phyloP scores from a whole-genome alignment of 371 early-diverging fungal genomes.

The Mortierella sp. region DNA sequence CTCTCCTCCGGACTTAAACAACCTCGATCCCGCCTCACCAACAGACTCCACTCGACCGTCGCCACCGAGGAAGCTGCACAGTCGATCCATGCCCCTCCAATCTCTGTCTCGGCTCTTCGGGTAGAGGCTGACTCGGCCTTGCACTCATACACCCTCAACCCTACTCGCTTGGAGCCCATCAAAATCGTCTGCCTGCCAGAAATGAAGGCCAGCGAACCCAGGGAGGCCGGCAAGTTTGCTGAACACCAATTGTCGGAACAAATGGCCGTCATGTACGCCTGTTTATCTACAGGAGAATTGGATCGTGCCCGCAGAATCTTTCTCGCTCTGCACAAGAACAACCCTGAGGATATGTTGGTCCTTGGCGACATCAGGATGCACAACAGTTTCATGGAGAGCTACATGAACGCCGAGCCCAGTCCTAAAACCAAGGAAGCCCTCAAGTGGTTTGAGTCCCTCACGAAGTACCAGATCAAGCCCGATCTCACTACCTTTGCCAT shows the following conservation, averaged over 20 bases:
- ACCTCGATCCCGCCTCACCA: background rate
- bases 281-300: constrained; percentile 79
- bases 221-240: constrained; percentile 49
- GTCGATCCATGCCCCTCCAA: constrained; percentile 12
- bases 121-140: constrained; percentile 26
- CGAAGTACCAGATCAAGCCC: constrained; percentile 68
- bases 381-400: constrained; percentile 87
- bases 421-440: constrained; percentile 76
- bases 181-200: constrained; percentile 50
- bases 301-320: constrained; percentile 86
- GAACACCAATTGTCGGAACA: constrained; percentile 61
- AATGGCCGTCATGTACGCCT: constrained; percentile 83
- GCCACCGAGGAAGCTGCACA: constrained; percentile 39
- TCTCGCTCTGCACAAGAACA: constrained; percentile 72
- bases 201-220: constrained; percentile 30
- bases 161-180: constrained; percentile 41
- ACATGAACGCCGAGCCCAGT: constrained; percentile 65
- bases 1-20: background rate
- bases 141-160: constrained; percentile 42
- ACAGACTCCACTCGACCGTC: constrained; percentile 38
- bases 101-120: constrained; percentile 12
- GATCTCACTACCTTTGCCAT: constrained; percentile 84
- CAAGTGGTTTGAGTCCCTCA: constrained; percentile 82
- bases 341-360: constrained; percentile 79
- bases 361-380: constrained; percentile 81